Percentiles rank a stretch among this genome's conserved stretches.
Conservation (phyloP, 208 protist species). For the Novymonas esmeraldas region DNA sequence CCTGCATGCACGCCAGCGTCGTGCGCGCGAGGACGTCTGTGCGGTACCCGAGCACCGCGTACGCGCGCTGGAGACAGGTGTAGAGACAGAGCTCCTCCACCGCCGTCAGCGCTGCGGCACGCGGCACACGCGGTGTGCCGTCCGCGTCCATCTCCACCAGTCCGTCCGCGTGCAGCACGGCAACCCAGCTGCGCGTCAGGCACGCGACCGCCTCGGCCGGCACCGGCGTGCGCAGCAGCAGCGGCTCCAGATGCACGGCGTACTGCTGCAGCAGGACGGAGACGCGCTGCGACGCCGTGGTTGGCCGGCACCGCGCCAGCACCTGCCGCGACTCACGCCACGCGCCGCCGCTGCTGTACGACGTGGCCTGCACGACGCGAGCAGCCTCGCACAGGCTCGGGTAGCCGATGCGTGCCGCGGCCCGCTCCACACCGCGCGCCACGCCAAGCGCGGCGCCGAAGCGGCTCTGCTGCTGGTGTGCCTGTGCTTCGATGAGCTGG, state of each 20-base stretch:
- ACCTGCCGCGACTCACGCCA: slow-evolving; percentile 18
- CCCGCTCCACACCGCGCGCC: slow-evolving; percentile 29
- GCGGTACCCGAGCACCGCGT: neutral
- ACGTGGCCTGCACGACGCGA: slow-evolving; percentile 19
- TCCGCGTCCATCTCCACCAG: slow-evolving; percentile 3
- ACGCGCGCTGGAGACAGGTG: slow-evolving; percentile 19
- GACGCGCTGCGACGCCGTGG: neutral
- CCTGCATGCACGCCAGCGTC: slow-evolving; percentile 5
- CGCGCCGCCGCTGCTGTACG: slow-evolving; percentile 7
- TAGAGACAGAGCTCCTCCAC: slow-evolving; percentile 23
- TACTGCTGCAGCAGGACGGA: slow-evolving; percentile 28
- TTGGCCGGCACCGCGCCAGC: slow-evolving; percentile 13
- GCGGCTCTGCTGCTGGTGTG: slow-evolving; percentile 37
- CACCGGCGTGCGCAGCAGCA: slow-evolving; percentile 5
- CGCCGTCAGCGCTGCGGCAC: slow-evolving; percentile 1
- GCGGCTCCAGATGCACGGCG: slow-evolving; percentile 22
- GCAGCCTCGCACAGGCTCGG: slow-evolving; percentile 23
- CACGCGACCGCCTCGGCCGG: neutral
- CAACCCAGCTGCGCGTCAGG: slow-evolving; percentile 25
- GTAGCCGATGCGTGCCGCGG: slow-evolving; percentile 52
- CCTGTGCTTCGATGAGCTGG: slow-evolving; percentile 52
- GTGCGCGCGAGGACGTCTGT: neutral
- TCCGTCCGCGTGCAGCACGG: slow-evolving; percentile 8
- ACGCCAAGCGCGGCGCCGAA: slow-evolving; percentile 36
- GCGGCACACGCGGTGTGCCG: neutral